Base-by-base conservation (phyloP, 805 yeast species). In the Yamadazyma paraphyllophila region DNA sequence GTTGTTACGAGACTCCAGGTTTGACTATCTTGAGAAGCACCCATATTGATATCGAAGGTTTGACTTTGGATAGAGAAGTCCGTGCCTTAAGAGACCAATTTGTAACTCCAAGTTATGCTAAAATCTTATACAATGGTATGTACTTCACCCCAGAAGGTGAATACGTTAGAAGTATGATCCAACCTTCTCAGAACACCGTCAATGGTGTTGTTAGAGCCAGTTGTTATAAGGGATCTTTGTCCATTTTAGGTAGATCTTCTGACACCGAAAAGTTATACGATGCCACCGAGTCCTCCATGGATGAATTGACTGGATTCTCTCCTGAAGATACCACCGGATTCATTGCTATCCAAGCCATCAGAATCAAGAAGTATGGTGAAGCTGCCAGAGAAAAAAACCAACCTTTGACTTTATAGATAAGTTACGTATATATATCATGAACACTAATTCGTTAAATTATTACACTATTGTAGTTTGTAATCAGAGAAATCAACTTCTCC, bases 1-100 rank as follows among this genome's bases (percentile, higher is more conserved):
- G 99, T 49, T 94, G 99, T 78, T 94, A 94, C 77, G 99, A 94
- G 76, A 96, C 98, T 53, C 99, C 99, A 57, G 99, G 98, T 69
- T 82, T 94, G 61, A 92, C 99, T 51, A 67, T 94, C 51, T 83
- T 94, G 72, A 89, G 99, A 81, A 70, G 81, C 46, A 88, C 98
- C 39, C 99, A 94, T 71, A 82, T 94, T 66, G 99, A 94, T 69
- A 76, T 94, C 60, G 99, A 94, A 77, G 99, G 99, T 61, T 83
- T 94, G 61, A 92, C 96, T 35, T 75, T 94, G 61, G 99, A 94
- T 74, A 86, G 97, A 72, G 99, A 94, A 74, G 98, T 94, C 54
- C 85, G 99, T 70, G 90, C 94, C 50, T 77, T 94, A 67, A 89
- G 99, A 79, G 99, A 94, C 72, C 84, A 82, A 58, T 94, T 92